Evolutionary conservation across 2,329 filamentous ascomycete species (phyloP), one percentile per base, ranked within the genome.

Genomic region (Monosporascus cannonballus): DNA sequence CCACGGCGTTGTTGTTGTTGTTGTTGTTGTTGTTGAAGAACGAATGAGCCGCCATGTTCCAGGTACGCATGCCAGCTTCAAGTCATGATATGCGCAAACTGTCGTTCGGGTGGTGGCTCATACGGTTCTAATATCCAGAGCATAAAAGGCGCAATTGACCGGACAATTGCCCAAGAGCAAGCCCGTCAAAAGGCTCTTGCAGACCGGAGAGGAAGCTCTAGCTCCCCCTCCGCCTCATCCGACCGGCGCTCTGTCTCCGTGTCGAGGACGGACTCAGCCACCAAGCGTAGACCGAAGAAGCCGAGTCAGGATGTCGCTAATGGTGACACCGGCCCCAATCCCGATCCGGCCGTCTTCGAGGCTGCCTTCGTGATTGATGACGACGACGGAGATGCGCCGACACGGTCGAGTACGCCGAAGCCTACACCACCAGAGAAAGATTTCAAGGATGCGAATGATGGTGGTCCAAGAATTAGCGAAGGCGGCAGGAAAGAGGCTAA

Each of bases 81-180:
- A 24, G 45, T 11, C 34, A 30, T n/a, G 30, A 34, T 34, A 34
- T 34, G 30, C 11, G 30, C 30, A 34, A 34, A 34, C 30, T 14
- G 4, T 34, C 30, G 11, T 34, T 34, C 3, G 30, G 30, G 11
- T 34, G 2, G 30, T 14, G 11, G 11, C 30, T 34, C 50, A 39
- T 46, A 37, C 39, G 34, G n/a, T 20, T 27, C 44, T 20, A 36
- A 18, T 49, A 38, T 54, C 17, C 67, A 94, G 88, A 83, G 89
- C 76, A 77, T 96, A 62, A 89, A 90, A 74, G 89, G 87, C 64
- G 88, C 87, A 54, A 90, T 96, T 69, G 89, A 96, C 69, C 85
- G 85, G 63, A 87, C 87, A 64, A 94, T 96, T 64, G 89, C 90
- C 64, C 90, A 96, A 73, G 92, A 96, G 73, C 90, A 96, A 72